Evolutionary conservation across 306 rosid genomes (phyloP), one percentile per base, ranked within the genome.

Genomic region (Quercus agrifolia): DNA sequence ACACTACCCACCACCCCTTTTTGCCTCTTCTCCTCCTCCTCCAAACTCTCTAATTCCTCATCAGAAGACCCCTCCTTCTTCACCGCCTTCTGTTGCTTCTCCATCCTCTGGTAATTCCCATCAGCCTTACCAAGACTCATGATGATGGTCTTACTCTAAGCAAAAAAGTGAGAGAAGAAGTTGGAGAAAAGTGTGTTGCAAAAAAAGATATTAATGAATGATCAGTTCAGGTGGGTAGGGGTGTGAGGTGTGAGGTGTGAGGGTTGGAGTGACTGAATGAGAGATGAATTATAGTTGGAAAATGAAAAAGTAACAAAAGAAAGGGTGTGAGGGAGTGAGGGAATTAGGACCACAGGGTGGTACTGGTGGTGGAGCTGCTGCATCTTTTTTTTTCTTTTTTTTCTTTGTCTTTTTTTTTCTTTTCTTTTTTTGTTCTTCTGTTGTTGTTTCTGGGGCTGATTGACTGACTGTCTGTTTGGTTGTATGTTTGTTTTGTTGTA

Each of bases 291-390:
- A 56, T 72, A 51, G n/a, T 74, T 14, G 66, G 64, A 35, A 49
- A 54, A 25, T 74, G 31, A 72, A 74, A 52, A 46, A 56, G 56
- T 20, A 15, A 56, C 27, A 55, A 25, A 21, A 46, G 8, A 30
- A 80, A 51, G 74, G 19, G 30, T 71, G 76, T 55, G 30, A 52
- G 57, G 17, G 81, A 78, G 87, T 8, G 63, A 41, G 61, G 15
- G 61, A 61, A 72, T 70, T 78, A 82, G 96, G 95, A 87, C 89
- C 91, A 83, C 90, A 82, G 21, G 52, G 72, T 27, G 9, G 30
- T 49, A 49, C 54, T 33, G 6, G 15, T 33, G 9, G 27, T 35
- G 72, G 17, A 27, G 5, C n/a, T 63, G 54, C 71, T 78, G 75
- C 80, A 79, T 57, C 84, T 78, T 76, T 80, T 81, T 28, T 71